phyloP scores from a whole-genome alignment of 1,139 yeast genomes.

The Saccharomyces hybrid region DNA sequence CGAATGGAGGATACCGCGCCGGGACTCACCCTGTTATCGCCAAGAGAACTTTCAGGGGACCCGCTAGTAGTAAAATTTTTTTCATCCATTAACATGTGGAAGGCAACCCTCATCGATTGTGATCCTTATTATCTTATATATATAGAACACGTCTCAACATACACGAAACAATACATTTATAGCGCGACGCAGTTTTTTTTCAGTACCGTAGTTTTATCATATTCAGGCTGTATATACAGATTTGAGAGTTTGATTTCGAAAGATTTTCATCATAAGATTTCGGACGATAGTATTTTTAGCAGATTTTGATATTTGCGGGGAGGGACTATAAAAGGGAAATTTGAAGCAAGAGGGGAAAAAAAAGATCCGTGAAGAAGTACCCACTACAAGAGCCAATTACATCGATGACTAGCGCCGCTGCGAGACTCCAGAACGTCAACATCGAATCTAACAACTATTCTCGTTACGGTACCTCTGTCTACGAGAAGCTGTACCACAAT shows the following conservation, averaged over 20 bases:
- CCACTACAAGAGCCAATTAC: neutral
- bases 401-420: neutral
- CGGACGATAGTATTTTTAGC: neutral
- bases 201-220: neutral
- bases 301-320: neutral
- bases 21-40: neutral
- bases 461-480: slow-evolving; percentile 28
- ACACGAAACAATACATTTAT: too few species aligned
- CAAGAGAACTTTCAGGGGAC: neutral
- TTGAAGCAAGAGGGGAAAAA: neutral
- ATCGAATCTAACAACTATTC: slow-evolving; percentile 26
- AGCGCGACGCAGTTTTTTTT: too few species aligned
- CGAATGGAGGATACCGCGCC: neutral
- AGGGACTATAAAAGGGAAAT: neutral
- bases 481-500: slow-evolving; percentile 20
- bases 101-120: neutral
- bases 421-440: slow-evolving; percentile 11
- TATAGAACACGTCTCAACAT: neutral
- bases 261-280: neutral
- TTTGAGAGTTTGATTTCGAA: neutral
- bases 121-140: neutral
- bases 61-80: neutral
- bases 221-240: neutral
- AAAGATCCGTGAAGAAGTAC: too few species aligned
- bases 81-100: neutral